Base-by-base conservation (phyloP, 768 basidiomycete species). In the Psilocybe cubensis region DNA sequence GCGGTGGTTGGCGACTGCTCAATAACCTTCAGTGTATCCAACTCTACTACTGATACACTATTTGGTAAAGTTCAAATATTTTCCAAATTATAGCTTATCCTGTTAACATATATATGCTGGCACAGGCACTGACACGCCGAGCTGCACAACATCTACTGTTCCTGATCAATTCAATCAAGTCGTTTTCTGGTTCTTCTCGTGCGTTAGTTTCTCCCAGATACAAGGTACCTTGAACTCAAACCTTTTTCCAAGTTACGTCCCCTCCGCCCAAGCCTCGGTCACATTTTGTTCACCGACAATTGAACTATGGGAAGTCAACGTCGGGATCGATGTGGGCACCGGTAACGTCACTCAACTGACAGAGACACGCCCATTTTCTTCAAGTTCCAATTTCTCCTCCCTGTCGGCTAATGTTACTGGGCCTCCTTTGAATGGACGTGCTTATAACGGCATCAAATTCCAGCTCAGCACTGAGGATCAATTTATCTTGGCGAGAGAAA, bases 171-270 rank as follows among this genome's bases (percentile, higher is more conserved):
- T 82, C 38, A 74, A 69, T 14, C 83, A 84, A 0, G 74, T 82
- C 17, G 72, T 83, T 20, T 83, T 85, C 64, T 86, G 83, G 85
- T 82, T 83, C 66, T 84, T 84, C 79, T 74, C 65, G 68, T 69
- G 21, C 31, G 65, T 45, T 24, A 20, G 3, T n/a, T 43, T 11
- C 17, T n/a, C 18, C 9, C 2, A n/a, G 14, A 27, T 11, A 10
- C 3, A 11, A 33, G 11, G 20, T 43, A 7, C 25, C 14, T 21
- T 5, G 18, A 11, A 20, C 38, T 25, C 31, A 31, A 11, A 44
- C 33, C 29, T 12, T 8, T 21, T 18, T 49, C 24, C 40, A 21
- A 75, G 73, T 29, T 76, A 76, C 51, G 57, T 69, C n/a, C 77
- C 81, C 14, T 45, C 61, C 24, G 65, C 77, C 1, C 61, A 58